A percentile compares a stretch with the other conserved stretches of the same genome.
These are phyloP conservation scores for Suhomyces bokatorum DNA, from an alignment of 1,139 yeast genomes.

Conservation along the genomic window DNA sequence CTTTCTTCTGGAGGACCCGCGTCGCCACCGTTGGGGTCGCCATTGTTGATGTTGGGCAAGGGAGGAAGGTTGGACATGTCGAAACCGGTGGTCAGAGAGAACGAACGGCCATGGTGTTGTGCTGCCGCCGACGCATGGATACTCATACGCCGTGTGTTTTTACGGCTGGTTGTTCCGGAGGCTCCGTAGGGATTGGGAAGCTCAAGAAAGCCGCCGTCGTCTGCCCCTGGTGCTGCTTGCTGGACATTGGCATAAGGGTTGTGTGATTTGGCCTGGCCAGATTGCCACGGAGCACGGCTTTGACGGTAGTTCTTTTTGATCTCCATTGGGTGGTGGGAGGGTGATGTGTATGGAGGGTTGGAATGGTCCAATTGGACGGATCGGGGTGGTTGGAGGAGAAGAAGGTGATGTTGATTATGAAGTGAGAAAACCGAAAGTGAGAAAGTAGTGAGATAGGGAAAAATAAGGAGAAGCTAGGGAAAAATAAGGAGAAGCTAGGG, in stretches of 20 bases:
- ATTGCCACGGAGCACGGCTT: slow-evolving; percentile 50
- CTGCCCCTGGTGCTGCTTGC: slow-evolving; percentile 9
- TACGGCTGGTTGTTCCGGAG: slow-evolving; percentile 19
- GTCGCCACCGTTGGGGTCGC: slow-evolving; percentile 13
- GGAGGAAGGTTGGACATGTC: slow-evolving; percentile 40
- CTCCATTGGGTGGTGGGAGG: slow-evolving; percentile 22
- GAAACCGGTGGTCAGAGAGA: slow-evolving; percentile 24
- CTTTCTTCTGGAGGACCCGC: slow-evolving; percentile 15
- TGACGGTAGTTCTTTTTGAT: slow-evolving; percentile 38
- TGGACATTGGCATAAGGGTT: slow-evolving; percentile 42
- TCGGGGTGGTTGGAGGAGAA: background rate
- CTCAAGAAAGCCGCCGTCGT: slow-evolving; percentile 1
- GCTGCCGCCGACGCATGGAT: slow-evolving; percentile 47
- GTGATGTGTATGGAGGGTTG: background rate
- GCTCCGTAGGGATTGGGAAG: slow-evolving; percentile 20
- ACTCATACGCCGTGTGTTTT: slow-evolving; percentile 41
- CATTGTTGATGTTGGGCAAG: slow-evolving; percentile 33
- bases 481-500: background rate
- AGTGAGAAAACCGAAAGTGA: background rate
- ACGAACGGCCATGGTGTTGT: slow-evolving; percentile 33
- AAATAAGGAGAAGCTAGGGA: background rate
- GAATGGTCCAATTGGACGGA: background rate
- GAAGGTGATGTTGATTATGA: background rate
- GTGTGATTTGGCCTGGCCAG: slow-evolving; percentile 18
- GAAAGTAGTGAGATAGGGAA: background rate